Evolutionary conservation across 495 filamentous ascomycete species (phyloP), one percentile per base, ranked within the genome.

Genomic region (Tuber indicum): DNA sequence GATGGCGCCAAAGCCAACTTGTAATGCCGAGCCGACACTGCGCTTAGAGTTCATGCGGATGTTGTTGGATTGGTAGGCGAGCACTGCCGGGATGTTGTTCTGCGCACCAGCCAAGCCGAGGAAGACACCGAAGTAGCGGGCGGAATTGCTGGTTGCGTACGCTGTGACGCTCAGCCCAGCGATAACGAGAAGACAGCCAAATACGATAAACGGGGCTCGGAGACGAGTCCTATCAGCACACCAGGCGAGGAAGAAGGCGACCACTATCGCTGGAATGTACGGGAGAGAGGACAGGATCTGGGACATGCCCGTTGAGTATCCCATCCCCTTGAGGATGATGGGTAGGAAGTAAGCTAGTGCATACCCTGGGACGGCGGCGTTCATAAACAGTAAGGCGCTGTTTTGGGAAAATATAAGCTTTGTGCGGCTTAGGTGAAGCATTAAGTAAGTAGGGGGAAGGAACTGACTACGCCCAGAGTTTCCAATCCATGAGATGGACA

Each of bases 11-110:
- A 88, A 85, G 1, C 87, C 87, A 14, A 86, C 77, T 58, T 84
- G 83, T 39, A 86, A 69, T n/a, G 84, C 84, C 41, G 78, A 81
- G 6, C 77, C 83, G 36, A 86, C 81, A 26, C 75, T 66, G 47
- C 90, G 86, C 52, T 87, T 90, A 84, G 89, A 90, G 75, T 90
- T 88, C 8, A 88, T 90, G n/a, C 89, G 87, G 76, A 91, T 86
- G 79, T 91, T 91, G 80, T 91, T 91, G 41, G 88, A 87, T 75
- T 91, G 89, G 80, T 90, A 91, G 0, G 90, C 87, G 82, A 91
- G 84, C 9, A 84, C 84, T 4, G 85, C 82, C 1, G 87, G 89
- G 45, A 91, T 86, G 62, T 90, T 90, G 9, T 86, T 86, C 74
- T 89, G 89, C 32, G 85, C 84, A 2, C 88, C 88, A 0, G 87